Base-by-base conservation (phyloP, 805 yeast species). In the Grigorovia transvaalensis region DNA sequence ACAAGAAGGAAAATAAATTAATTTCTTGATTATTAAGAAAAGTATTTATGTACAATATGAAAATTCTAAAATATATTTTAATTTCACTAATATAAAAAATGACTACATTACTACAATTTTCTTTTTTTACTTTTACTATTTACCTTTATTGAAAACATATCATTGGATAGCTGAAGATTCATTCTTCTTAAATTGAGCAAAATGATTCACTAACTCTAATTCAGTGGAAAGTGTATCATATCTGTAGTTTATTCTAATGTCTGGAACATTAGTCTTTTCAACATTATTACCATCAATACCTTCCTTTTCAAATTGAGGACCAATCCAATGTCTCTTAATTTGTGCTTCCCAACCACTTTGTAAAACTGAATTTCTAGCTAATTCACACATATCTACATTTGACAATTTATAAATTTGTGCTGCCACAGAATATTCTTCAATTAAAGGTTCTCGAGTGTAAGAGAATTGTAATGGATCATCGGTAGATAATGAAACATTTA, bases 381-480 rank as follows among this genome's bases (percentile, higher is more conserved):
- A 74, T 67, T 93, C 99, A 66, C 98, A 90, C 95, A 93, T 88
- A 69, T 93, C 99, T 35, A 91, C 98, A 55, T 88, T 82, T 0
- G 96, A 88, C 44, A 93, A 75, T 65, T 93, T 89, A 75, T 90
- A 93, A 59, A 93, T 93, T 69, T 93, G 98, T 0, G 97, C 98
- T 7, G 99, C 99, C 33, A 93, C 98, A 1, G 96, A 88, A 67
- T 90, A 93, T 69, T 93, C 99, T 68, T 93, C 99, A 59, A 93
- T 93, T 62, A 93, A 76, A 15, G 99, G 98, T 65, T 93, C 99
- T 63, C 95, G 82, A 35, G 99, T 93, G 71, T 89, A 93, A 0
- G 97, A 86, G 66, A 93, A 93, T 71, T 95, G 99, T 49, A 93
- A 75, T 7, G 99, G 99, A 72, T 93, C 99, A 70, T 93, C 99